Evolutionary conservation across 164 flowering plant species (phyloP).

Genomic region (Litsea cubeba): DNA sequence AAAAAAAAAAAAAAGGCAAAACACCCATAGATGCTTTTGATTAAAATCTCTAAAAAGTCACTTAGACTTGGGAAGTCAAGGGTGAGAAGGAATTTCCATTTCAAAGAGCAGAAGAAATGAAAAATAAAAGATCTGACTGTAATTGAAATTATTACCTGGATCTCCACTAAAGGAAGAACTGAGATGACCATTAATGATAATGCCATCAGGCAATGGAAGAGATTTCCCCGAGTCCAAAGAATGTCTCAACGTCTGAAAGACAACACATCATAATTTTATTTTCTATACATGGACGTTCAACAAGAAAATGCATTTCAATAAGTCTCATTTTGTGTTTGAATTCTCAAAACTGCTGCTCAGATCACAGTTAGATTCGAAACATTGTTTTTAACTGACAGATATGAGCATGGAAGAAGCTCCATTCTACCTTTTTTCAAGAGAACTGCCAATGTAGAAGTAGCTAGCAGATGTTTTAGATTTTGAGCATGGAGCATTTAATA

Average conservation of each 20-base stretch:
- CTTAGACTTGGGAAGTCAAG: background rate
- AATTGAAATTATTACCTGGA: conserved; percentile 41
- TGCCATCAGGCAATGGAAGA: conserved; percentile 52
- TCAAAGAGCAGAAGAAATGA: background rate
- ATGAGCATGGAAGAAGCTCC: background rate
- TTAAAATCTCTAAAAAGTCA: background rate
- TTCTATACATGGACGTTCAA: background rate
- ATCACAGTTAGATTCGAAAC: background rate
- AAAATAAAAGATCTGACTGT: background rate
- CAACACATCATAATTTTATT: background rate
- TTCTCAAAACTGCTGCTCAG: background rate
- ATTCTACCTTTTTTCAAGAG: background rate
- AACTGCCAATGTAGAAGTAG: too few relatives aligned
- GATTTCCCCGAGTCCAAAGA: conserved; percentile 41
- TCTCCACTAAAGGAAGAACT: conserved; percentile 49
- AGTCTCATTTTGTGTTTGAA: background rate
- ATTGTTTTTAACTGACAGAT: background rate
- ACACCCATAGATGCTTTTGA: background rate
- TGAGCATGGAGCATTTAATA: background rate
- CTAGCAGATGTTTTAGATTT: background rate
- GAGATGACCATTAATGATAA: conserved; percentile 57
- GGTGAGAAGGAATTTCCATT: background rate
- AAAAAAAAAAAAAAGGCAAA: background rate
- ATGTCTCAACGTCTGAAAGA: conserved; percentile 38
- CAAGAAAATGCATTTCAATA: background rate